phyloP scores from a whole-genome alignment of 805 yeast species.

The Clavispora santaluciae region DNA sequence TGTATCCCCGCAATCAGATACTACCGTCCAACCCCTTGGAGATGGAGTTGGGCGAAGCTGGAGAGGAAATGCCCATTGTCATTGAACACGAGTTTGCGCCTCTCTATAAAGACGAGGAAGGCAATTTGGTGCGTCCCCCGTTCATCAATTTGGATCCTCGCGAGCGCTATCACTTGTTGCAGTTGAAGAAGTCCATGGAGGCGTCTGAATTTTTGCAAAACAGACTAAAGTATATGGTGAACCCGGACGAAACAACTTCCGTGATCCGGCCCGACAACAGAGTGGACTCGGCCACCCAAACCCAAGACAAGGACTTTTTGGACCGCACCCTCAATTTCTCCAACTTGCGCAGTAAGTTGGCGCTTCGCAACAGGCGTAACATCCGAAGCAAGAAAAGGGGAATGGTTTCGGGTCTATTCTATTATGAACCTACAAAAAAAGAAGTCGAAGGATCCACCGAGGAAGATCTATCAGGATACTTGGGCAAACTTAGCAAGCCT shows the following conservation, averaged over 20 bases:
- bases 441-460: conserved; percentile 7
- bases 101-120: conserved; percentile 30
- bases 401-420: conserved; percentile 32
- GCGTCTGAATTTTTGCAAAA: conserved; percentile 30
- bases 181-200: conserved; percentile 34
- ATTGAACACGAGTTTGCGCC: conserved; percentile 33
- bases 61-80: conserved; percentile 11
- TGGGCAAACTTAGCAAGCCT: conserved; percentile 32
- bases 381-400: conserved; percentile 18
- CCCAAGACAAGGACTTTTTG: conserved; percentile 29
- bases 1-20: conserved; percentile 10
- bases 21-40: conserved; percentile 14
- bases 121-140: conserved; percentile 39
- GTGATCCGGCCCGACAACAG: conserved; percentile 15
- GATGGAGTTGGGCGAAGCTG: conserved; percentile 4
- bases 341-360: conserved; percentile 14
- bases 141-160: conserved; percentile 41
- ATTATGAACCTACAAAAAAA: conserved; percentile 25
- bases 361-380: conserved; percentile 6
- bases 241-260: conserved; percentile 36
- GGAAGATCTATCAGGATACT: conserved; percentile 26
- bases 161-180: conserved; percentile 39
- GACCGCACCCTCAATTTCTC: conserved; percentile 25
- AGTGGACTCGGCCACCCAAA: conserved; percentile 41
- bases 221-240: conserved; percentile 34